phyloP scores from a whole-genome alignment of 495 filamentous ascomycete genomes.

The Xylaria venustula region DNA sequence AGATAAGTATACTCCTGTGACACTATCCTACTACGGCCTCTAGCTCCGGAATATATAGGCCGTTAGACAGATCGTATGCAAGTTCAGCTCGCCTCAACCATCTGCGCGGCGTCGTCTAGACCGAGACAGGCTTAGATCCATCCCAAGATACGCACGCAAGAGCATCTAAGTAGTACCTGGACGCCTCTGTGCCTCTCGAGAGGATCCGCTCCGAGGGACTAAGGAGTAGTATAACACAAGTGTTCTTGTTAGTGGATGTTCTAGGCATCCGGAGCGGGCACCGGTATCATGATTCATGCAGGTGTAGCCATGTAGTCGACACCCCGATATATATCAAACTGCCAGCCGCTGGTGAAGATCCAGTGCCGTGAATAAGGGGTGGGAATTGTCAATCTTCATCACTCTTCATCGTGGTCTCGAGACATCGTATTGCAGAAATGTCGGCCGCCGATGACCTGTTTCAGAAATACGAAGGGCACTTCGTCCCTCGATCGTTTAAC shows the following conservation, averaged over 20 bases:
- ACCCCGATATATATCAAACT: no score
- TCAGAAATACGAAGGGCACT: conserved; percentile 32
- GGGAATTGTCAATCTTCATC: background rate
- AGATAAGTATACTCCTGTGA: background rate
- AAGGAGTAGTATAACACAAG: no score
- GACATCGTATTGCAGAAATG: conserved; percentile 12
- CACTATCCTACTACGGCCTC: background rate
- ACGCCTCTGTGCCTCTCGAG: background rate
- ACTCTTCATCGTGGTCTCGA: background rate
- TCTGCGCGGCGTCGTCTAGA: background rate
- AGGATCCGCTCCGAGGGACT: background rate
- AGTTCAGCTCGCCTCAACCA: background rate
- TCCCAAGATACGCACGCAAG: background rate
- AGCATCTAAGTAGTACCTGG: background rate
- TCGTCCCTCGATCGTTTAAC: conserved; percentile 55
- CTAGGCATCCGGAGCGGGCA: background rate
- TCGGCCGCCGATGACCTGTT: conserved; percentile 16
- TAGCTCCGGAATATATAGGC: background rate
- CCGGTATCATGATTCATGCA: background rate
- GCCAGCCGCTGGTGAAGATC: background rate
- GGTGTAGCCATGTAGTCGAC: background rate
- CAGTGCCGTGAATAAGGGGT: background rate
- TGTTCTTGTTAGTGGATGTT: background rate
- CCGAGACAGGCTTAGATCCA: background rate
- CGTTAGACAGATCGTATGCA: background rate